Conservation (phyloP, 208 protist genomes). For the Crithidia brevicula region DNA sequence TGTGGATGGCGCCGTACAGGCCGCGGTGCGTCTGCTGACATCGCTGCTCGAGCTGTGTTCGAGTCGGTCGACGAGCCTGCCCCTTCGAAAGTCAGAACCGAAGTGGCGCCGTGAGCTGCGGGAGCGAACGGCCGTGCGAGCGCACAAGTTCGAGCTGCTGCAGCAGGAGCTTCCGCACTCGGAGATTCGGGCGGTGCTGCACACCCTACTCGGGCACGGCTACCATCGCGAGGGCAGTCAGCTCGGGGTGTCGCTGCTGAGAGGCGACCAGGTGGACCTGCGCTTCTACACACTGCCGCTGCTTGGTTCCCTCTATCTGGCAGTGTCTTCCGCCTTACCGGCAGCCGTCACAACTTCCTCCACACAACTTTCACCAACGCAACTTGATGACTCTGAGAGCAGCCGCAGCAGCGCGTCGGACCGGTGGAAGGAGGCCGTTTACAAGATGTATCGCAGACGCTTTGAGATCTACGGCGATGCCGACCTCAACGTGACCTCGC, state of each 20-base stretch:
- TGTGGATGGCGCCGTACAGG: conserved; percentile 31
- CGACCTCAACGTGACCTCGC: conserved; percentile 7
- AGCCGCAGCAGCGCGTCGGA: conserved; percentile 6
- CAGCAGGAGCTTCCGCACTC: conserved; percentile 67
- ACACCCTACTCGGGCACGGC: conserved; percentile 49
- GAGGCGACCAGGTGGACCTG: conserved; percentile 64
- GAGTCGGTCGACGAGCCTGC: conserved; percentile 30
- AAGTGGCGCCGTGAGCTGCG: conserved; percentile 58
- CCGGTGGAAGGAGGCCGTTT: conserved; percentile 28
- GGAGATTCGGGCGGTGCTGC: conserved; percentile 42
- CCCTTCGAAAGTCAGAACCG: conserved; percentile 40
- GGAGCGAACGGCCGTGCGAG: conserved; percentile 52
- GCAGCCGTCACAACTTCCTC: not conserved
- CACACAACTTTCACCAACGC: too few species aligned
- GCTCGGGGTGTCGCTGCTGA: conserved; percentile 50
- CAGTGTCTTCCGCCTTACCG: conserved; percentile 23
- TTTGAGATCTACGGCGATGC: conserved; percentile 34
- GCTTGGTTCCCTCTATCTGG: conserved; percentile 71
- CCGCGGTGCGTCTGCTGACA: conserved; percentile 22
- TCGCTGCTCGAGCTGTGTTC: conserved; percentile 42
- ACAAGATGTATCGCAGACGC: conserved; percentile 28
- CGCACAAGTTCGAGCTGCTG: conserved; percentile 82
- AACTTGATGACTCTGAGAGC: not conserved
- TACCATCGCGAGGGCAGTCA: conserved; percentile 43
- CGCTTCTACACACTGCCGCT: conserved; percentile 63